A percentile compares a stretch with the other conserved stretches of the same genome.
These are phyloP conservation scores for Epichloe festucae DNA, from an alignment of 2,329 filamentous ascomycete species.

Conservation along the genomic window DNA sequence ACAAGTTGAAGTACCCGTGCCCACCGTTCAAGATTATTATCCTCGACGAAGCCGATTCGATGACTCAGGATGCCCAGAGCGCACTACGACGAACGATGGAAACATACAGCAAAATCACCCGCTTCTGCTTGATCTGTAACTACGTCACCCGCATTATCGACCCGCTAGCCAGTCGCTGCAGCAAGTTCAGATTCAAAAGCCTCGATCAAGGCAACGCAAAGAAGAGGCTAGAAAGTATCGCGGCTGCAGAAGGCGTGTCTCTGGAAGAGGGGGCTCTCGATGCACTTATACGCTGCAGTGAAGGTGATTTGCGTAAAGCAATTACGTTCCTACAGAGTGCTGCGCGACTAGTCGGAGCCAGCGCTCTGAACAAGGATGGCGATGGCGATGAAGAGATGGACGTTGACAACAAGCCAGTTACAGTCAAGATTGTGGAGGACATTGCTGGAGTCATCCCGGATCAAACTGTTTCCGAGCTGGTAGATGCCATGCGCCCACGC, in stretches of 20 bases:
- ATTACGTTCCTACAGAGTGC: slow-evolving; percentile 95
- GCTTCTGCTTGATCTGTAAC: slow-evolving; percentile 97
- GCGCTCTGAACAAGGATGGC: slow-evolving; percentile 30
- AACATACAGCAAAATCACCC: slow-evolving; percentile 89
- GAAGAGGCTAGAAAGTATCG: slow-evolving; percentile 70
- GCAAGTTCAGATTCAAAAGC: slow-evolving; percentile 96
- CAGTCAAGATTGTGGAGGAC: slow-evolving; percentile 73
- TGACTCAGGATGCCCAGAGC: slow-evolving; percentile 96
- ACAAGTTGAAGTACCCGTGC: slow-evolving; percentile 68
- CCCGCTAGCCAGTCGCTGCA: slow-evolving; percentile 82
- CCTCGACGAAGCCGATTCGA: slow-evolving; percentile 93
- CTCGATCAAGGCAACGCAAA: slow-evolving; percentile 77
- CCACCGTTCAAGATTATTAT: slow-evolving; percentile 99
- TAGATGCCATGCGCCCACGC: slow-evolving; percentile 63
- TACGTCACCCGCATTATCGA: slow-evolving; percentile 98
- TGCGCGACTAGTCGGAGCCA: slow-evolving; percentile 71
- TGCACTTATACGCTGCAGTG: slow-evolving; percentile 72
- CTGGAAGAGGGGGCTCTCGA: slow-evolving; percentile 72
- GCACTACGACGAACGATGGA: slow-evolving; percentile 95
- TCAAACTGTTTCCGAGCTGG: slow-evolving; percentile 54
- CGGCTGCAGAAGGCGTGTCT: slow-evolving; percentile 59
- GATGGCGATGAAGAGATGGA: slow-evolving; percentile 52
- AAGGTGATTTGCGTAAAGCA: slow-evolving; percentile 89
- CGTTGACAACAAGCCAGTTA: slow-evolving; percentile 48
- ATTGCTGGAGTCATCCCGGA: slow-evolving; percentile 91